Base-by-base conservation (phyloP, 1,284 basidiomycete genomes). In the Trametes sp. region DNA sequence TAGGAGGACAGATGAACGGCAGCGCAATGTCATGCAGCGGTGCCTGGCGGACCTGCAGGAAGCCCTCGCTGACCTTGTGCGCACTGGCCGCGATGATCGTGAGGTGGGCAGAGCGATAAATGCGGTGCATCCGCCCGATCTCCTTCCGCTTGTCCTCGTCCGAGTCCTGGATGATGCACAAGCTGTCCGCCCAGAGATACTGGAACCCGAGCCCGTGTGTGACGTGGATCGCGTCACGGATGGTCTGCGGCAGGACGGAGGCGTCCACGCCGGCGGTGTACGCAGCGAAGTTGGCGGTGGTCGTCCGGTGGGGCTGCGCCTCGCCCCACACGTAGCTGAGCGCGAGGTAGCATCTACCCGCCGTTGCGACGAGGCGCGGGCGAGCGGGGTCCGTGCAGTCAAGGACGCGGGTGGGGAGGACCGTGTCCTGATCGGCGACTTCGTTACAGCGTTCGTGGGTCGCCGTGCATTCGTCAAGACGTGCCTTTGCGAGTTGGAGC, bases 291-390 rank as follows among this genome's bases (percentile, higher is more conserved):
- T 54, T 63, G 9, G 29, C 11, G 23, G 9, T 46, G n/a, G 54
- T 54, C 1, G 58, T 57, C 14, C 21, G 42, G 36, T 63, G 49
- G 8, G 53, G 42, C 49, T 63, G 62, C 1, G 28, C 35, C 16
- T 57, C 52, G 42, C 63, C 63, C 63, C 59, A 64, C 3, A 64
- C 63, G 29, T 64, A 64, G 48, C 63, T 64, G 11, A 64, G 53
- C 4, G 59, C 59, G 2, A 51, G 41, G 29, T 64, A 64, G 28
- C 24, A 13, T 33, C 10, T 19, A 29, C 48, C 48, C 8, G 4
- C 28, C 10, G 48, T 49, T 19, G 48, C 7, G 10, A 29, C 48
- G 2, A 31, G 28, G 28, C 48, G 48, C 5, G 29, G 28, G 29
- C n/a, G 16, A n/a, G 13, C n/a, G 48, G 29, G 28, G 19, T 60